phyloP scores from a whole-genome alignment of 2,329 filamentous ascomycete species.

The Apiospora hydei region DNA sequence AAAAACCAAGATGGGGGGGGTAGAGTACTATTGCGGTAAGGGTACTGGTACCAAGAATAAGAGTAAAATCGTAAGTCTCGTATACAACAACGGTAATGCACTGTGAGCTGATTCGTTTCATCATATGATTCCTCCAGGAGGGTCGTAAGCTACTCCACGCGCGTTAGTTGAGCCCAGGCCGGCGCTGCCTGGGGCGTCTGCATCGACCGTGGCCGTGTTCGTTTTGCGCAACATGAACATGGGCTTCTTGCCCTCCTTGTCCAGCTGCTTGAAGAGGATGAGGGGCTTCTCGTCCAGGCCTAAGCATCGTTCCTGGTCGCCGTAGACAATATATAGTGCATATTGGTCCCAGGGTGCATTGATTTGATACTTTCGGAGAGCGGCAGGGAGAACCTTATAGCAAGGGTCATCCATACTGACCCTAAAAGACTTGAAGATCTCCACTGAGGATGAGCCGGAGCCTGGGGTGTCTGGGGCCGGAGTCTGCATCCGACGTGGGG shows the following conservation, averaged over 20 bases:
- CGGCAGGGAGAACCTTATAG: constrained; percentile 94
- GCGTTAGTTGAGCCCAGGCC: constrained; percentile 52
- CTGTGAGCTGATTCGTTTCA: constrained; percentile 23
- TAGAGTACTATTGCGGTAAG: constrained; percentile 18
- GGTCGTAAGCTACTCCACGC: constrained; percentile 60
- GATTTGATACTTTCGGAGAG: constrained; percentile 97
- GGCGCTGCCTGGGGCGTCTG: constrained; percentile 60
- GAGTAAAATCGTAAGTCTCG: constrained; percentile 23
- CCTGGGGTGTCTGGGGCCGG: constrained; percentile 68
- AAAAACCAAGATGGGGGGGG: constrained; percentile 19
- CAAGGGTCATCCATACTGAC: constrained; percentile 98
- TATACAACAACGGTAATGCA: constrained; percentile 22
- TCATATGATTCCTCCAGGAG: constrained; percentile 67
- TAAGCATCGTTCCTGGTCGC: constrained; percentile 95
- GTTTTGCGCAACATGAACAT: constrained; percentile 96
- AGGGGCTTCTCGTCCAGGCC: constrained; percentile 92
- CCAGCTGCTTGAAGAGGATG: constrained; percentile 95
- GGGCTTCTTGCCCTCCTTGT: constrained; percentile 95
- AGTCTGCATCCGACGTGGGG: constrained; percentile 66
- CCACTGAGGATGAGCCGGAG: constrained; percentile 70
- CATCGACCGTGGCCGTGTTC: constrained; percentile 59
- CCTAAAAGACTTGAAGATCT: constrained; percentile 99
- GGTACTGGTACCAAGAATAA: constrained; percentile 19
- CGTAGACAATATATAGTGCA: constrained; percentile 96
- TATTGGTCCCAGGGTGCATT: constrained; percentile 98